Percentiles rank a stretch among this genome's conserved stretches.
Conservation (phyloP, 331 rosid species). For the Phaseolus coccineus region DNA sequence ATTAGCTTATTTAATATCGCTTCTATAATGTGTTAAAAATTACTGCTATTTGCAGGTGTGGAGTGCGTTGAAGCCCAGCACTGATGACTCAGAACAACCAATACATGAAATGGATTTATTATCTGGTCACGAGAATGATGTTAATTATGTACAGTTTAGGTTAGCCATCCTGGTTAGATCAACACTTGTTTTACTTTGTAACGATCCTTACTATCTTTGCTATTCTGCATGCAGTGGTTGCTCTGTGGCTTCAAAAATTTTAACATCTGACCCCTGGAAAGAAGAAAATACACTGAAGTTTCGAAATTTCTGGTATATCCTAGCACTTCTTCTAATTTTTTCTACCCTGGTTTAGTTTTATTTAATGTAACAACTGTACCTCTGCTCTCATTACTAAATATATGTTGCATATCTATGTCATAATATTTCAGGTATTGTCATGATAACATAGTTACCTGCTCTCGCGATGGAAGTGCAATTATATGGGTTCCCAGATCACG, state of each 20-base stretch:
- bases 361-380: constrained; percentile 32
- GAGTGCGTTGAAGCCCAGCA: constrained; percentile 72
- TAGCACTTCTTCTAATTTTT: constrained; percentile 21
- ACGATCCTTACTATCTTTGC: constrained; percentile 39
- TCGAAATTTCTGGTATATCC: constrained; percentile 72
- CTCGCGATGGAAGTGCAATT: constrained; percentile 98
- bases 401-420: constrained; percentile 32
- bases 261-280: constrained; percentile 62
- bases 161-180: constrained; percentile 49
- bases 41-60: constrained; percentile 72
- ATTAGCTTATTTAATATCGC: constrained; percentile 44
- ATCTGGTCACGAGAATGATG: constrained; percentile 93
- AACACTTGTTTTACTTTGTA: background rate
- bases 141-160: constrained; percentile 95
- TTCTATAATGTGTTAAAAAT: constrained; percentile 42
- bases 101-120: constrained; percentile 82
- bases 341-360: constrained; percentile 34
- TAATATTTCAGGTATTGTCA: constrained; percentile 74
- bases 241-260: constrained; percentile 73
- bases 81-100: constrained; percentile 67
- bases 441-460: constrained; percentile 94
- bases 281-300: constrained; percentile 78
- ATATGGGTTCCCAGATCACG: constrained; percentile 94
- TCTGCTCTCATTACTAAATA: constrained; percentile 31
- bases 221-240: constrained; percentile 76